Percentiles rank a stretch among this genome's conserved stretches.
Evolutionary conservation across 1,284 basidiomycete species (phyloP).

Genomic region (Rhizoctonia solani): DNA sequence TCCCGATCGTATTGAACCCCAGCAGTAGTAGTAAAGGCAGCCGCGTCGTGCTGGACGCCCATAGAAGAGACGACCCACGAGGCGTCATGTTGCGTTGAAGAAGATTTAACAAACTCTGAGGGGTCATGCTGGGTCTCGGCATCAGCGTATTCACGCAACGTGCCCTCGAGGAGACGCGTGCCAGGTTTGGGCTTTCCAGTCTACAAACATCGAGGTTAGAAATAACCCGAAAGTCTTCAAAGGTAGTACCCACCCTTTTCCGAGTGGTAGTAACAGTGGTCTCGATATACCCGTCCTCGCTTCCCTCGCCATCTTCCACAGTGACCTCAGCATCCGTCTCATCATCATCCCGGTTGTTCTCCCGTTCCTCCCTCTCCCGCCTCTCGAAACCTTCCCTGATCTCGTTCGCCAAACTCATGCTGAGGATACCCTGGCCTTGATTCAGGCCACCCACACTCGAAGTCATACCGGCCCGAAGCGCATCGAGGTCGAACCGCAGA

Average conservation of each 20-base stretch:
- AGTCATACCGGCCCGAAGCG: slow-evolving; percentile 63
- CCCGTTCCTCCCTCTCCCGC: slow-evolving; percentile 36
- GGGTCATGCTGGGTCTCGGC: slow-evolving; percentile 67
- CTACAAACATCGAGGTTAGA: slow-evolving; percentile 46
- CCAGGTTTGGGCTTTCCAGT: slow-evolving; percentile 55
- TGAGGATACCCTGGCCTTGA: slow-evolving; percentile 59
- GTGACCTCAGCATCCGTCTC: slow-evolving; percentile 40
- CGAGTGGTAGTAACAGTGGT: slow-evolving; percentile 76
- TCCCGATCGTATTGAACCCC: slow-evolving; percentile 11
- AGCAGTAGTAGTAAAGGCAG: slow-evolving; percentile 39
- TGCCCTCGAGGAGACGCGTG: slow-evolving; percentile 59
- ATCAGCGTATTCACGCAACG: slow-evolving; percentile 62
- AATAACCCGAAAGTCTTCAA: slow-evolving; percentile 28
- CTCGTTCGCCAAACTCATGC: slow-evolving; percentile 82
- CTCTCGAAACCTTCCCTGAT: slow-evolving; percentile 62
- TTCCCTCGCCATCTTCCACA: slow-evolving; percentile 52
- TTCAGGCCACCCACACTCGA: slow-evolving; percentile 48
- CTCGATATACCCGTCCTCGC: slow-evolving; percentile 58
- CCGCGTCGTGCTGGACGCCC: slow-evolving; percentile 26
- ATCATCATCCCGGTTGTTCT: slow-evolving; percentile 48
- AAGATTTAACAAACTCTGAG: slow-evolving; percentile 52
- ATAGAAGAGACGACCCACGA: slow-evolving; percentile 21
- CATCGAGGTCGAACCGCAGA: slow-evolving; percentile 87
- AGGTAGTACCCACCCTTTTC: slow-evolving; percentile 59
- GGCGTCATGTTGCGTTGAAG: slow-evolving; percentile 45